Conservation (phyloP, 2,329 filamentous ascomycete genomes). For the Bipolaris victoriae region DNA sequence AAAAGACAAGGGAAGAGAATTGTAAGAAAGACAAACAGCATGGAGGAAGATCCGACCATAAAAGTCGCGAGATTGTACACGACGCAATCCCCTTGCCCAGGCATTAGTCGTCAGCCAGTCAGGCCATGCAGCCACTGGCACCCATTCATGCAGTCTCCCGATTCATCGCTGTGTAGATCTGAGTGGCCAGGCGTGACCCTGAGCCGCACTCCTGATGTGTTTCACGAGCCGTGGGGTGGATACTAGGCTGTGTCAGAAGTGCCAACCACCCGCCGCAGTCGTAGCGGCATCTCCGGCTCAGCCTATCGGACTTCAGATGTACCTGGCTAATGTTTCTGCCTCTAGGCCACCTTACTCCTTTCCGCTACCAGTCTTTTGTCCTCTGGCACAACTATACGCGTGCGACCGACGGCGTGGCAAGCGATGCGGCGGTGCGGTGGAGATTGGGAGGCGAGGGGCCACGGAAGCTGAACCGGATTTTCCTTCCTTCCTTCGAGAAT, state of each 20-base stretch:
- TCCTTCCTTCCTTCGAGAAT: not conserved
- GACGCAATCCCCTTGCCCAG: slow-evolving; percentile 36
- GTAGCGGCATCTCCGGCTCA: slow-evolving; percentile 10
- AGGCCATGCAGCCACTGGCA: slow-evolving; percentile 30
- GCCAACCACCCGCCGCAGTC: slow-evolving; percentile 27
- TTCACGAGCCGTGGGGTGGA: slow-evolving; percentile 43
- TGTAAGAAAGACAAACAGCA: slow-evolving; percentile 9
- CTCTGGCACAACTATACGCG: not conserved
- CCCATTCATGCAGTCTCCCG: slow-evolving; percentile 30
- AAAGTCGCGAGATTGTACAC: slow-evolving; percentile 30
- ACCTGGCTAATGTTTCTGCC: slow-evolving; percentile 35
- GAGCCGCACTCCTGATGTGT: slow-evolving; percentile 34
- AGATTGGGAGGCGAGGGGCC: not conserved
- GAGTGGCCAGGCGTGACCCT: slow-evolving; percentile 36
- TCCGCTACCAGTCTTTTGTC: slow-evolving; percentile 16
- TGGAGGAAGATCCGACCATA: slow-evolving; percentile 30
- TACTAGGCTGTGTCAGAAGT: slow-evolving; percentile 43
- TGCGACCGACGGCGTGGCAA: not conserved
- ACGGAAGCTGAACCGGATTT: not conserved
- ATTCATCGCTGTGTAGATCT: slow-evolving; percentile 27
- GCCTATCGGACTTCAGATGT: slow-evolving; percentile 32
- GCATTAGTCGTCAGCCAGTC: slow-evolving; percentile 24
- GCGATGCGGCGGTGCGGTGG: not conserved
- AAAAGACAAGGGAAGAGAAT: too few species aligned
- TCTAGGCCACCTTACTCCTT: slow-evolving; percentile 36